Base-by-base conservation (phyloP, 228 moss, liverwort and hornwort genomes). In the Sphagnum magellanicum region DNA sequence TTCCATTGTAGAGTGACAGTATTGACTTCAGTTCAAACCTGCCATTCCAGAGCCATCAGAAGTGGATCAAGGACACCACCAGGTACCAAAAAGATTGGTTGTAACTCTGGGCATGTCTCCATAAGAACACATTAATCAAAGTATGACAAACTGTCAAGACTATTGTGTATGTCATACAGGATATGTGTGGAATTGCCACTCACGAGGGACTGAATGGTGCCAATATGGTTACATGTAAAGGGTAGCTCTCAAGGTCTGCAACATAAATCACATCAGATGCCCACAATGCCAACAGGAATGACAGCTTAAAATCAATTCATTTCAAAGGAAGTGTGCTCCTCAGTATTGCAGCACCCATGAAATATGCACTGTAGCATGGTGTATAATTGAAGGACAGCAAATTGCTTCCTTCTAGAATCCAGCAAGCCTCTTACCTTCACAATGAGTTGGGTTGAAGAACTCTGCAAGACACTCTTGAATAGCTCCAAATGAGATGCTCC, bases 201-300 rank as follows among this genome's bases (percentile, higher is more conserved):
- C 81, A 92, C 95, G 95, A 89, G 63, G 95, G 95, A 50, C 85
- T 71, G 67, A 88, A 95, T 7, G 95, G 95, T 75, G 92, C 95
- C 84, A 95, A 77, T 17, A 95, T 88, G 72, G 86, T 71, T 50
- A 92, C 79, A 72, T 89, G 92, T 16, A 95, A 74, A 17, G 95
- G 95, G 60, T 91, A 95, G 46, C 76, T 17, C 69, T 88, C 90
- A 72, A 89, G 74, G 78, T 95, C 95, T 95, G 89, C 66, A 65
- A 66, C 59, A 74, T 7, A 46, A 13, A 15, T 49, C 12, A 59
- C 1, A 50, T 69, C 13, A 67, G 8, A 49, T 11, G 32, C 32
- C 32, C 32, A 32, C 32, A 32, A 32, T 32, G 32, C 32, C 32
- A 32, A 2, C 32, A 32, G 32, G 32, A 32, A 32, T 32, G 32